Evolutionary conservation across 768 basidiomycete genomes (phyloP), one percentile per base, ranked within the genome.

Genomic region (Suillus brevipes): DNA sequence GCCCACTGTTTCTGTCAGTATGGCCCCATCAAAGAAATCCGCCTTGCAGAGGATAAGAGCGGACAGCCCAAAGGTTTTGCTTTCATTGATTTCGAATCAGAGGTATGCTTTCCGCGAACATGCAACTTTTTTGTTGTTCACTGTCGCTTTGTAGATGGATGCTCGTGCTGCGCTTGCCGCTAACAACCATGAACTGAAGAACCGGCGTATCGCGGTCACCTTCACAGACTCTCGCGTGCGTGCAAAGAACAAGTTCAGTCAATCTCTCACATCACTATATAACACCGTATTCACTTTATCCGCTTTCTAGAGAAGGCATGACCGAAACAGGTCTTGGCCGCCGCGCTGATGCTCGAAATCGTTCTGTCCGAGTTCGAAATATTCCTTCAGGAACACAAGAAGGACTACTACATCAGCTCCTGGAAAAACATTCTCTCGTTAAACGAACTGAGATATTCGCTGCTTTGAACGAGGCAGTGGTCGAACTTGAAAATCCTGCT

Each of bases 171-270:
- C 92, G 7, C 80, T 97, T 43, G 80, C 84, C 7, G 89, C 92
- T 5, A 96, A 97, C 72, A 97, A 96, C 68, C 78, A 88, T 63
- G 94, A 97, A 71, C 81, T 96, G 36, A 96, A 95, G 78, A 94
- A 89, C 66, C 86, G 95, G n/a, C 86, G 91, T 16, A 91, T 98
- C 55, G 91, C 90, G 2, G 94, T 97, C 31, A 96, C 94, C 0
- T 79, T 95, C 20, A 88, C 93, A 4, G 93, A 97, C 74, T 81
- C 87, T 20, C 89, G 89, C 8, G 85, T 83, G 13, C 84, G 85
- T 31, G 78, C 83, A 6, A 82, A 81, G 58, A 81, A 80, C 68
- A 81, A 80, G 90, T 55, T 55, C 36, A 55, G 53, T 89, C 53
- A 59, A 81, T 74, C 43, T 38, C 42, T 4, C 63, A 31, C n/a